Base-by-base conservation (phyloP, 345 rosid genomes). In the Gossypium stocksii region DNA sequence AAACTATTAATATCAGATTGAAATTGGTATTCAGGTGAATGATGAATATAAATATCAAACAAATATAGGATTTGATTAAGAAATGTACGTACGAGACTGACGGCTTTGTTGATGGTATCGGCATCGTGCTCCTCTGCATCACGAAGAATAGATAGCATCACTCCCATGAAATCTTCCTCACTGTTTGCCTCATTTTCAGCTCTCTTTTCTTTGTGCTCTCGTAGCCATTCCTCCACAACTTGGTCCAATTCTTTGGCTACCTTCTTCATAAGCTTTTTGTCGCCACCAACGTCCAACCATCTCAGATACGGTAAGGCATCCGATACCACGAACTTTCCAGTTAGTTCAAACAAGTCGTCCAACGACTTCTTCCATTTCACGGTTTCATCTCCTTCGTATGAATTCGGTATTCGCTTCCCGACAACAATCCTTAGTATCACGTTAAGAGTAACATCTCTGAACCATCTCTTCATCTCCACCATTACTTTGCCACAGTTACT, bases 391-490 rank as follows among this genome's bases (percentile, higher is more conserved):
- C 14, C 48, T 3, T 25, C 41, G 17, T 45, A 45, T 7, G 15
- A 70, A 56, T 17, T 45, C 15, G 54, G 16, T 8, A 46, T 22
- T 48, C 74, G 61, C 57, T 82, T 83, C 38, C 88, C 86, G 0
- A 77, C 78, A 1, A 88, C 56, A 38, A 83, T 78, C 74, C 62
- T 76, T 19, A 78, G 59, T 2, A 82, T 73, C 69, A 83, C 12
- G 34, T 83, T 82, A 58, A 78, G 62, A 25, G 53, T 73, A 2
- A 74, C 27, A 45, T 80, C 82, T 19, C 72, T 74, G 13, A 83
- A 72, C 88, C 83, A 83, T 51, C 71, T 56, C 41, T 71, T 79
- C 82, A 85, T 75, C 52, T 85, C 85, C 15, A 82, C 61, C 46
- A 48, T 19, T 29, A 77, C 41, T 3, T 38, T 44, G 4, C 43